Evolutionary conservation across 495 filamentous ascomycete species (phyloP), one percentile per base, ranked within the genome.

Genomic region (Lentithecium fluviatile): DNA sequence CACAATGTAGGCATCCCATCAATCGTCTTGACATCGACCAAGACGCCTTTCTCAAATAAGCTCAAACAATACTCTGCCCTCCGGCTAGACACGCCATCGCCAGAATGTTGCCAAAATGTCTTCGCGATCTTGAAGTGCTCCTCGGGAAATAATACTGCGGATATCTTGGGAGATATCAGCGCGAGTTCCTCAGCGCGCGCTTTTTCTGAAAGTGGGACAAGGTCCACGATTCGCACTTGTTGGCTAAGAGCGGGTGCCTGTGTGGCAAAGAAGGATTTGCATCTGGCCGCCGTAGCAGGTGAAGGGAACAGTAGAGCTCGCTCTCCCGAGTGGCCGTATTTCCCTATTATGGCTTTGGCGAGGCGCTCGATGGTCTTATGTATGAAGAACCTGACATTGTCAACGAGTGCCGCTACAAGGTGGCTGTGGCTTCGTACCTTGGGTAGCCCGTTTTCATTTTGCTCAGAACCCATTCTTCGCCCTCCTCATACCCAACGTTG

Each of bases 391-490:
- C 93, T 88, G 26, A 45, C 10, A 36, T 32, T 13, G 43, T 20
- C 2, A 43, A n/a, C 56, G 40, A 56, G 66, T 50, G 34, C 24
- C 5, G 12, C 57, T 20, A 15, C 40, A 24, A 51, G 45, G 45
- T 21, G 25, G 36, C 65, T 24, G 45, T 25, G 45, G 19, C 7
- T n/a, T 29, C 71, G n/a, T 66, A 89, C 83, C 87, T 82, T 58
- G 94, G 94, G 75, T 98, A 98, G 40, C 94, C 94, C 21, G 88
- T 95, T 61, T 84, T 79, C 89, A 98, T 89, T 67, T 87, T 87
- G 58, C 79, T 81, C 37, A 95, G 55, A 11, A 98, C 88, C 88
- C 90, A 92, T 53, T 85, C 79, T 70, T 94, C 81, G 26, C 91
- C 93, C 73, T 97, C 90, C 73, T 97, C 94, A 64, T 98, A 98